Evolutionary conservation across 306 rosid genomes (phyloP), one percentile per base, ranked within the genome.

Genomic region (Begonia loranthoides): DNA sequence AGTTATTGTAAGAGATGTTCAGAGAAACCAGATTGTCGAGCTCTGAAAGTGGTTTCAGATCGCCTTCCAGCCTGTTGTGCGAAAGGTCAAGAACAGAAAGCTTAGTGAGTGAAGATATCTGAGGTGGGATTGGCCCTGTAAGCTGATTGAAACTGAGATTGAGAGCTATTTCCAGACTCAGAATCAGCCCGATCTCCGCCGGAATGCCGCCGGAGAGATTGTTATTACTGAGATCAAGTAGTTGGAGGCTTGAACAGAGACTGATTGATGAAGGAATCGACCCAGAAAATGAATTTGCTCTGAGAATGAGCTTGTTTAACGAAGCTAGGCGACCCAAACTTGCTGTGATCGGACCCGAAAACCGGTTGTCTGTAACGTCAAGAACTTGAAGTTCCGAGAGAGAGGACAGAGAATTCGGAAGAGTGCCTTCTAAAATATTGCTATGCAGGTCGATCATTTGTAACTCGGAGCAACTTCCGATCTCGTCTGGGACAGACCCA

Each of bases 391-490:
- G 81, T 63, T 68, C 68, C 24, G 74, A 63, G 46, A 87, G 76
- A 41, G 83, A 76, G 52, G 92, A 72, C 46, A 87, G 60, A 52
- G 71, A 71, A 53, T 54, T 59, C 33, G 84, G 87, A 66, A 83
- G 70, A 53, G 57, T 60, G 14, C 87, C 94, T 21, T 79, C 71
- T 59, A 87, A 76, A 9, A 79, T 74, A 75, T 87, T 87, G 46
- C 83, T 80, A 66, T 94, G 83, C 4, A 87, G 77, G 70, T 80
- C 84, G 58, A 87, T 62, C 81, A 83, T 81, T 71, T 87, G 92
- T n/a, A 87, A 64, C 13, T 66, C 76, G 9, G 57, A 69, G 59
- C 96, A 87, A 13, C 78, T 72, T 12, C 94, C 83, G 48, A 87
- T 63, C 72, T 83, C 81, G 38, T 47, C 41, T 9, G 96, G 96